Evolutionary conservation across 192 early-diverging fungal genomes (phyloP), one percentile per base, ranked within the genome.

Genomic region (Linderina pennispora): DNA sequence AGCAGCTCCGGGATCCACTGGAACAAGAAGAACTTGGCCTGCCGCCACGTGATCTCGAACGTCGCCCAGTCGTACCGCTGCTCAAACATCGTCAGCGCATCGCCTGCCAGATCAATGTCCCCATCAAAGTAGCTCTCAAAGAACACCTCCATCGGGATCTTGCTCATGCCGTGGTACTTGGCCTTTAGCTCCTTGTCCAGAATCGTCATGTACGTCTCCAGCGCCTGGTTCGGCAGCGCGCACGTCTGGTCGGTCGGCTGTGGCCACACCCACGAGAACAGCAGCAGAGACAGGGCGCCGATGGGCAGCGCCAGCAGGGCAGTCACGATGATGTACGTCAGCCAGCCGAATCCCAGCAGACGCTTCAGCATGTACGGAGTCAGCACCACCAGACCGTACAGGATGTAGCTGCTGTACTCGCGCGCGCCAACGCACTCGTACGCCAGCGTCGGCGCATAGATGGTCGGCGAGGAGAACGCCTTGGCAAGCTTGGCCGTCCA

Each of bases 1-100:
- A 98, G 61, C n/a, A 87, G 83, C 71, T 96, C 93, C 23, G 95
- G 95, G 57, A 98, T 86, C 92, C 92, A 95, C 68, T 96, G 91
- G 43, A 85, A 78, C 11, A 98, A 53, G 56, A 98, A 94, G 76
- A 92, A 98, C 76, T 86, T 87, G 40, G 78, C 82, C 71, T 94
- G 90, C 43, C 79, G 68, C n/a, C 82, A 40, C 23, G 86, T 90
- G 55, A 93, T 86, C 22, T 77, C 79, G 77, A 98, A 98, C 26
- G 77, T 64, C 22, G 89, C 86, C 91, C 90, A 98, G 72, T 98
- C 95, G 68, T 96, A 85, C 48, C 95, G 85, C 47, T 80, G 77
- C 77, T 98, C 95, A 28, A 96, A 77, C 23, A 87, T 73, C 58
- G 87, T 84, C 19, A 96, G 75, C 48, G 87, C 84, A 61, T 96